Evolutionary conservation across 352 stramenopile genomes (phyloP).

Genomic region (Globisporangium iwayamae): DNA sequence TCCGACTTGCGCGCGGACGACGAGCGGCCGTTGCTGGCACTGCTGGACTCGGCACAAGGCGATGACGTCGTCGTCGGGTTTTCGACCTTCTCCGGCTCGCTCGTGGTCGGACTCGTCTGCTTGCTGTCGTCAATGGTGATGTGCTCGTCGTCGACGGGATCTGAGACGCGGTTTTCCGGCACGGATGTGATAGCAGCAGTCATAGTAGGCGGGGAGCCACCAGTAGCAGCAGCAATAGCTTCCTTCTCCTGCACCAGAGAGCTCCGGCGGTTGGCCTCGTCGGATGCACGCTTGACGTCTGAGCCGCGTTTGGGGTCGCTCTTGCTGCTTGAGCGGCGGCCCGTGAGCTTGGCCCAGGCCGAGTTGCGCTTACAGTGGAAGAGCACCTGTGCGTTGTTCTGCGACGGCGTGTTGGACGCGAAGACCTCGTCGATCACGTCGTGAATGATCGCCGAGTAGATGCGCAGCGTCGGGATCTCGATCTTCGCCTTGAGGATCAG

Average conservation of each 20-base stretch:
- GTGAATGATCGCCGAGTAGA: slow-evolving; percentile 74
- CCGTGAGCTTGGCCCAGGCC: slow-evolving; percentile 59
- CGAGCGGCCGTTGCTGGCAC: slow-evolving; percentile 12
- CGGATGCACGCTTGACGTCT: slow-evolving; percentile 18
- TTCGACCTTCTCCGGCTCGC: slow-evolving; percentile 9
- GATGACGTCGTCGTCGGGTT: slow-evolving; percentile 15
- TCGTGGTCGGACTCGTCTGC: slow-evolving; percentile 12
- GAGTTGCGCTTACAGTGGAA: slow-evolving; percentile 67
- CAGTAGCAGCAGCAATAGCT: neutral
- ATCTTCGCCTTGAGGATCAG: slow-evolving; percentile 58
- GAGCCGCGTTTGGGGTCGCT: slow-evolving; percentile 29
- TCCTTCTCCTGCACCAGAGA: slow-evolving; percentile 19
- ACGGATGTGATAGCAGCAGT: neutral
- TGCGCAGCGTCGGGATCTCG: slow-evolving; percentile 60
- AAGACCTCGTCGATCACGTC: slow-evolving; percentile 78
- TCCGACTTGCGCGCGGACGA: slow-evolving; percentile 9
- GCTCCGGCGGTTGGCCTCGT: slow-evolving; percentile 23
- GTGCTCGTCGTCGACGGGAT: slow-evolving; percentile 14
- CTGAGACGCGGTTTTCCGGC: neutral
- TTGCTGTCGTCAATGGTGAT: slow-evolving; percentile 2
- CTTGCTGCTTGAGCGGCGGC: slow-evolving; percentile 34
- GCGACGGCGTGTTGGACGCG: slow-evolving; percentile 43
- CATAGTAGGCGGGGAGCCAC: neutral
- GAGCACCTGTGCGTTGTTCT: slow-evolving; percentile 70
- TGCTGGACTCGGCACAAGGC: slow-evolving; percentile 13